Evolutionary conservation across 2,329 filamentous ascomycete species (phyloP), one percentile per base, ranked within the genome.

Genomic region (Colletotrichum higginsianum): DNA sequence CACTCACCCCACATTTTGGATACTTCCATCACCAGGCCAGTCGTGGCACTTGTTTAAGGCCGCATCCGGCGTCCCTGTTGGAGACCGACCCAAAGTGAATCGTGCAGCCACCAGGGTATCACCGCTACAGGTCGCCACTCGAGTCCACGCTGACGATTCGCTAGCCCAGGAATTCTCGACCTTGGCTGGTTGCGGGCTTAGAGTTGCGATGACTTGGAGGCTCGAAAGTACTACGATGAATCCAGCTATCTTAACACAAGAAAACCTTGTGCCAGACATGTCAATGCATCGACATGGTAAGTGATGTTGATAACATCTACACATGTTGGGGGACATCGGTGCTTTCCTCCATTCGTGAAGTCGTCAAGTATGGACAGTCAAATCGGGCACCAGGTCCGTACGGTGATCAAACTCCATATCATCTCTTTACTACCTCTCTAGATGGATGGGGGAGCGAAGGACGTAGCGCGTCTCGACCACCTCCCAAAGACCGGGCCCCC

Each of bases 121-220:
- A 12, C 12, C 21, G 26, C 30, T 61, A 50, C 46, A 18, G 40
- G 13, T 63, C 38, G 30, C 47, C 58, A 56, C 38, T 23, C 40
- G 38, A 47, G 44, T 44, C n/a, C 35, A 46, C 68, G 53, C 53
- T 46, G 52, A 67, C 67, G 38, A 52, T 53, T 21, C 13, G 16
- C 21, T 16, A 38, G 26, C 42, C 23, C 50, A n/a, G 44, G 23
- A 7, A 9, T 35, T 30, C 40, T 47, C 12, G 12, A 7, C 13
- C 12, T n/a, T 35, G 13, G 53, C 65, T n/a, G 69, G 40, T 68
- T 72, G 69, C 65, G 47, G 66, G 23, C 15, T 40, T 23, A 18
- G 12, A 18, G 13, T n/a, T 30, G 23, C 44, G 38, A 49, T 50
- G n/a, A 47, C 50, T 35, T 44, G n/a, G 44, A 50, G 38, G 52